Evolutionary conservation across 768 basidiomycete genomes (phyloP).

Genomic region (Tylopilus plumbeoviolaceoides): DNA sequence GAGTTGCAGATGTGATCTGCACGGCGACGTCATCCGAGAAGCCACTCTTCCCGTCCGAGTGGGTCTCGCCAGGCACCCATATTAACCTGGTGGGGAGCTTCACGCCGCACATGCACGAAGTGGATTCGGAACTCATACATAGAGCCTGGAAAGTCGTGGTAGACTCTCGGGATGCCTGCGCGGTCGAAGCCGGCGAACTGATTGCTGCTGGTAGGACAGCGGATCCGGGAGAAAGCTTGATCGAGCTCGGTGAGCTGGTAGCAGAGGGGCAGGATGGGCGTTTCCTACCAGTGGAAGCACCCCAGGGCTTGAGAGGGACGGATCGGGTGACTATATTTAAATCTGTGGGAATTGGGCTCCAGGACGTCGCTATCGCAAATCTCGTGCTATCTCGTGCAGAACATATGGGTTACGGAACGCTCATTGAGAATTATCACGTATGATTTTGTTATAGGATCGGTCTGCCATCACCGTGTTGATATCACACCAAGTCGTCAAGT

Average conservation of each 20-base stretch:
- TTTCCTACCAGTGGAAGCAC: constrained; percentile 10
- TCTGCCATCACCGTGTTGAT: too few species aligned
- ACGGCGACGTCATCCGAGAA: constrained; percentile 66
- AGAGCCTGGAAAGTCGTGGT: constrained; percentile 61
- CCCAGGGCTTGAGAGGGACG: constrained; percentile 11
- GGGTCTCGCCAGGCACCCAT: constrained; percentile 61
- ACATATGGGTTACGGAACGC: constrained; percentile 47
- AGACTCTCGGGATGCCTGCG: constrained; percentile 69
- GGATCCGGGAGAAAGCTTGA: constrained; percentile 36
- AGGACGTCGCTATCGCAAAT: constrained; percentile 79
- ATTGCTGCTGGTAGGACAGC: constrained; percentile 45
- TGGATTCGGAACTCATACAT: constrained; percentile 53
- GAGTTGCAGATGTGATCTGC: constrained; percentile 49
- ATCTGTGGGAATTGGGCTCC: constrained; percentile 82
- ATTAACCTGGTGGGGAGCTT: constrained; percentile 81
- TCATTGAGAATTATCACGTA: constrained; percentile 43
- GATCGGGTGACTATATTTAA: constrained; percentile 78
- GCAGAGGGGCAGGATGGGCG: constrained; percentile 5
- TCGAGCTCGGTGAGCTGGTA: constrained; percentile 71
- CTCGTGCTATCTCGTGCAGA: constrained; percentile 64
- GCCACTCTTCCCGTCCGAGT: constrained; percentile 67
- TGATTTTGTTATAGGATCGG: too few species aligned
- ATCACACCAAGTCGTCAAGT: neutral
- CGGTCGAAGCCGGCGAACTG: constrained; percentile 79
- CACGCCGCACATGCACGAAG: constrained; percentile 76